Evolutionary conservation across 148 eudicot species (phyloP).

Genomic region (Gaultheria prostrata): DNA sequence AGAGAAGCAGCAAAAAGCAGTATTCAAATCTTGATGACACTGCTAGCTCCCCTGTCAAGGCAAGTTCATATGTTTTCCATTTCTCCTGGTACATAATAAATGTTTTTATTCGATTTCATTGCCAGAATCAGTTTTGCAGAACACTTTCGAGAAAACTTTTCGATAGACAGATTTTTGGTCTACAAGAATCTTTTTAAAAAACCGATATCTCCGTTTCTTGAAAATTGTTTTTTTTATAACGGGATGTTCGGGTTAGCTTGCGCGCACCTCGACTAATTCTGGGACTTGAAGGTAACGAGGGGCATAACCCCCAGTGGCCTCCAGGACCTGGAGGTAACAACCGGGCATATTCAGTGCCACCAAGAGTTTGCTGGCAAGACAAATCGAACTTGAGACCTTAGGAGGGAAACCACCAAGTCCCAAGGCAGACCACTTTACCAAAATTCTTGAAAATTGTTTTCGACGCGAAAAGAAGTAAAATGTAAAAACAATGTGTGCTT

Average conservation of each 20-base stretch:
- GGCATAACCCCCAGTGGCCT: too few relatives aligned
- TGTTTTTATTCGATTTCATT: background rate
- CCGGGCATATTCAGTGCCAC: too few relatives aligned
- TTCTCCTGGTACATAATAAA: too few relatives aligned
- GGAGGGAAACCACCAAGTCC: too few relatives aligned
- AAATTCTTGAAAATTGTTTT: background rate
- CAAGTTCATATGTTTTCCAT: constrained; percentile 1
- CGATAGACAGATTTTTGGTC: background rate
- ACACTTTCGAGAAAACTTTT: background rate
- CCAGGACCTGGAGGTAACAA: too few relatives aligned
- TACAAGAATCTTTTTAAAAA: background rate
- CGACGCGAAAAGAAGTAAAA: background rate
- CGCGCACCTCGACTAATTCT: too few relatives aligned
- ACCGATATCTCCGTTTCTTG: background rate
- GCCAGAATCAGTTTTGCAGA: background rate
- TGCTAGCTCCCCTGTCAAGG: constrained; percentile 67
- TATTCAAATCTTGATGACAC: constrained; percentile 63
- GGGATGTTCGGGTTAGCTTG: too few relatives aligned
- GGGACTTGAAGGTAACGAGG: too few relatives aligned
- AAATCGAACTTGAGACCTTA: too few relatives aligned
- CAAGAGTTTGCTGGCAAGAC: too few relatives aligned
- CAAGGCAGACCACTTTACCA: too few relatives aligned
- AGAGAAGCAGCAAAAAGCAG: constrained; percentile 25
- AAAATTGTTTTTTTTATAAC: background rate
- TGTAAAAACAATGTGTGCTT: background rate